Evolutionary conservation across 2,329 filamentous ascomycete genomes (phyloP).

Genomic region (Trichoderma asperellum): DNA sequence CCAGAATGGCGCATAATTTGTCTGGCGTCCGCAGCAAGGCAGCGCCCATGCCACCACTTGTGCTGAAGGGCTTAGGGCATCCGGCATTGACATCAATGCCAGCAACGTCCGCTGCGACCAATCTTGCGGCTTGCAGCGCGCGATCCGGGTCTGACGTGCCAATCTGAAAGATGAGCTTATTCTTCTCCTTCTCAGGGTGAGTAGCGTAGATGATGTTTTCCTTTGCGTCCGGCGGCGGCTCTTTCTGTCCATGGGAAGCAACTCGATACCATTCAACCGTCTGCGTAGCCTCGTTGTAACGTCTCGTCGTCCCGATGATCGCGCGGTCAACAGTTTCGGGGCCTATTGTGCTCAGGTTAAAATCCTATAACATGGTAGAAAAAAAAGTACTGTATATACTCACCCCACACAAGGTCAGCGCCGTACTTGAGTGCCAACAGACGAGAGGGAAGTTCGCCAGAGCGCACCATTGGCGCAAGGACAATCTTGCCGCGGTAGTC

Average conservation of each 20-base stretch:
- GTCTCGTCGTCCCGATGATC: conserved; percentile 83
- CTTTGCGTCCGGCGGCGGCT: conserved; percentile 55
- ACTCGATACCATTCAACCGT: conserved; percentile 84
- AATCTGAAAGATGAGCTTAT: conserved; percentile 84
- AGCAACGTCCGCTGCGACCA: conserved; percentile 84
- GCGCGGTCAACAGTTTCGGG: conserved; percentile 93
- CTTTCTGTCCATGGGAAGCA: conserved; percentile 70
- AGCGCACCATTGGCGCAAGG: conserved; percentile 96
- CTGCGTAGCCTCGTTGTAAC: conserved; percentile 72
- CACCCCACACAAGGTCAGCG: conserved; percentile 95
- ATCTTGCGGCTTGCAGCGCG: conserved; percentile 80
- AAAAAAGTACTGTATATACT: conserved; percentile 35
- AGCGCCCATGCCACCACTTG: conserved; percentile 91
- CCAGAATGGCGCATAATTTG: conserved; percentile 78
- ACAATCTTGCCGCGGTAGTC: conserved; percentile 94
- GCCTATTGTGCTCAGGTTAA: conserved; percentile 51
- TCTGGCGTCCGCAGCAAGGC: conserved; percentile 86
- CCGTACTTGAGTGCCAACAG: conserved; percentile 91
- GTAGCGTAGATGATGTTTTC: conserved; percentile 82
- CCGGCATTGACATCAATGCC: conserved; percentile 98
- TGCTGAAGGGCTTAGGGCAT: conserved; percentile 97
- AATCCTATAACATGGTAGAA: conserved; percentile 16
- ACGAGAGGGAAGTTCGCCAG: conserved; percentile 90
- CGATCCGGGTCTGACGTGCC: conserved; percentile 82
- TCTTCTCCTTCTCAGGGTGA: conserved; percentile 75